Conservation (phyloP, 495 filamentous ascomycete genomes). For the Aspergillus biplanus region DNA sequence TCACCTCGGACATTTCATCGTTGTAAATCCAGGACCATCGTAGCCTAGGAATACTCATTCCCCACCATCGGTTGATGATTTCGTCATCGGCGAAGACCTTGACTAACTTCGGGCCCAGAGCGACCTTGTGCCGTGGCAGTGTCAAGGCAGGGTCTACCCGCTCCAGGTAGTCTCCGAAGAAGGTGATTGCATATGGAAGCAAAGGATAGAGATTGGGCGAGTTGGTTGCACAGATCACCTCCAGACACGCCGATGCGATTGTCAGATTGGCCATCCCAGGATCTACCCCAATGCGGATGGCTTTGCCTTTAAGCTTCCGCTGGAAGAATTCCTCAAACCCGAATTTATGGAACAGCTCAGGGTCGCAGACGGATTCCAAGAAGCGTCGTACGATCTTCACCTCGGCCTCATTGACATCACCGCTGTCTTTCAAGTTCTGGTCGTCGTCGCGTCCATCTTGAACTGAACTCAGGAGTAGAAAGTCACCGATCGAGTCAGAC, state of each 20-base stretch:
- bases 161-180: neutral
- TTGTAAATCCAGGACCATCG: neutral
- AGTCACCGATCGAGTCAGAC: neutral
- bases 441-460: neutral
- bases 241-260: slow-evolving; percentile 1
- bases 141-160: neutral
- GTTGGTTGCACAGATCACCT: neutral
- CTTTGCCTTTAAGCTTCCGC: neutral
- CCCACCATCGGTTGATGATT: slow-evolving; percentile 2
- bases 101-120: slow-evolving; percentile 5
- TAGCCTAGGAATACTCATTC: neutral
- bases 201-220: neutral
- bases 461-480: neutral
- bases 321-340: slow-evolving; percentile 2
- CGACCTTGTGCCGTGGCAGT: neutral
- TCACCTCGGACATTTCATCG: neutral
- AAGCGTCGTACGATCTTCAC: slow-evolving; percentile 5
- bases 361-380: slow-evolving; percentile 4
- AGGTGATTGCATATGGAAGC: too few species aligned
- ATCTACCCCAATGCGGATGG: neutral
- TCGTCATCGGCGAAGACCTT: neutral
- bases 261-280: neutral
- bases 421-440: neutral
- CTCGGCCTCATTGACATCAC: slow-evolving; percentile 1
- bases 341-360: neutral